Conservation (phyloP, 331 rosid genomes). For the Telfairia occidentalis region DNA sequence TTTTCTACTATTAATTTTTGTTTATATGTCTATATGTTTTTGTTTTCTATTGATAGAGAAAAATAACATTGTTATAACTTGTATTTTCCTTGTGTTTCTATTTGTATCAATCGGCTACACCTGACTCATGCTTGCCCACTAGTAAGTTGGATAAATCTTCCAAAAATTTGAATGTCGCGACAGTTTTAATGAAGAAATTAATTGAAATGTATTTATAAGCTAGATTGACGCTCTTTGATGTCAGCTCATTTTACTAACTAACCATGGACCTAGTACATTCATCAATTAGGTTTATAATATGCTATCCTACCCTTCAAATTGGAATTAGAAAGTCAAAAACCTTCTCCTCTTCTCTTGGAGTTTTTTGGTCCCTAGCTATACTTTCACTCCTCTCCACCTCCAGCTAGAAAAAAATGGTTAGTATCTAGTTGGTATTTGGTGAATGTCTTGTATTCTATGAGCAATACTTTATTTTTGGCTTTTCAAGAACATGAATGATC, state of each 20-base stretch:
- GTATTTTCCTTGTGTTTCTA: neutral
- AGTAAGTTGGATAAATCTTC: constrained; percentile 79
- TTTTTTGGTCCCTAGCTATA: no score
- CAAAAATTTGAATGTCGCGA: constrained; percentile 74
- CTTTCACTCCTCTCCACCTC: no score
- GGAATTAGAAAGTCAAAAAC: no score
- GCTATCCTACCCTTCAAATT: no score
- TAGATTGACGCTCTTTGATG: neutral
- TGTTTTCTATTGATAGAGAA: neutral
- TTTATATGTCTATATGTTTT: no score
- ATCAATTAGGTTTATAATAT: neutral
- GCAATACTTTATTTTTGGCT: no score
- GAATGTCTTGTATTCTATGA: neutral
- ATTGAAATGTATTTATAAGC: constrained; percentile 33
- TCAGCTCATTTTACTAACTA: neutral
- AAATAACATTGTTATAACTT: neutral
- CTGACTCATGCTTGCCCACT: constrained; percentile 8
- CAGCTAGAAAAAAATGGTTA: no score
- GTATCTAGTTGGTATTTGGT: neutral
- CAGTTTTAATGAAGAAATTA: constrained; percentile 39
- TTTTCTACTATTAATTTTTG: no score
- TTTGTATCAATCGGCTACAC: neutral
- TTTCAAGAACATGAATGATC: constrained; percentile 84
- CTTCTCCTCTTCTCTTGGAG: no score
- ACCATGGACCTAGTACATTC: neutral